Conservation (phyloP, 257 asterid genomes). For the Penstemon barbatus region DNA sequence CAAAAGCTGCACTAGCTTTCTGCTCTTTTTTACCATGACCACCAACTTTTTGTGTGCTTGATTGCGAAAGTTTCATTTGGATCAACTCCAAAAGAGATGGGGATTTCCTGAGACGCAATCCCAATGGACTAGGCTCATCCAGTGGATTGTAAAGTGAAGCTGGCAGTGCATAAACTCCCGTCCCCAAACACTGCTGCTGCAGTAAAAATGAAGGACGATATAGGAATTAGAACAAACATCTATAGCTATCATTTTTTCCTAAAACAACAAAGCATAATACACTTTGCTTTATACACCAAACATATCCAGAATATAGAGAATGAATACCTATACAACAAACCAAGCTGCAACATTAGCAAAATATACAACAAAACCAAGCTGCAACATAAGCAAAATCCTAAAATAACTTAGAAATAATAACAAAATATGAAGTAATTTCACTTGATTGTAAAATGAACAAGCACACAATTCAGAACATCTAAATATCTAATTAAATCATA, state of each 20-base stretch:
- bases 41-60: constrained; percentile 36
- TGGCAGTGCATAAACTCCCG: constrained; percentile 30
- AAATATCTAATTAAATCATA: too few species aligned
- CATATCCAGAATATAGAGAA: too few species aligned
- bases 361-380: too few species aligned
- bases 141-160: constrained; percentile 51
- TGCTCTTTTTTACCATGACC: constrained; percentile 38
- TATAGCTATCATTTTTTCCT: background rate
- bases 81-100: constrained; percentile 66
- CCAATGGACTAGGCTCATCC: constrained; percentile 64
- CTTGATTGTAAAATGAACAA: too few species aligned
- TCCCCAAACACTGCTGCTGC: constrained; percentile 40
- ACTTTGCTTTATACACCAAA: too few species aligned
- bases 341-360: too few species aligned
- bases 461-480: too few species aligned
- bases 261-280: too few species aligned
- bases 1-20: constrained; percentile 27
- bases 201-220: constrained; percentile 8
- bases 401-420: too few species aligned
- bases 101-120: constrained; percentile 60
- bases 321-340: too few species aligned
- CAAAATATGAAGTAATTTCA: too few species aligned
- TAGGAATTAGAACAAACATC: constrained; percentile 10
- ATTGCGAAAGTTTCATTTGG: constrained; percentile 37
- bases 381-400: too few species aligned